These are phyloP conservation scores for Hygrocybe punicea DNA, from an alignment of 768 basidiomycete genomes.

Conservation along the genomic window DNA sequence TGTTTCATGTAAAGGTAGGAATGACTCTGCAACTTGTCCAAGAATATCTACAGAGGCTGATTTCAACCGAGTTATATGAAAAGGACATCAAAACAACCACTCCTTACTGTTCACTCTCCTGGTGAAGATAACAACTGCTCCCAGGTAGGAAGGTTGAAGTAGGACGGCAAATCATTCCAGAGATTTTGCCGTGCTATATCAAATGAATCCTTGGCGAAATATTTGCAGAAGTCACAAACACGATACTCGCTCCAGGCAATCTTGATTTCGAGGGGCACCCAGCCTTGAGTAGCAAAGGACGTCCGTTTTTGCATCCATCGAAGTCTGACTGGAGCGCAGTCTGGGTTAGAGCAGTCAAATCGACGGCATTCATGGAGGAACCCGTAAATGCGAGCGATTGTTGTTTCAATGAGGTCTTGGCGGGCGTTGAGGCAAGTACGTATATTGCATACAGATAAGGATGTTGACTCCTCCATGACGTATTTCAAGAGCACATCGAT, in stretches of 20 bases:
- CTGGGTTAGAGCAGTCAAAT: background rate
- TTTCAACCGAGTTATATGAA: no score
- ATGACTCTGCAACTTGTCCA: no score
- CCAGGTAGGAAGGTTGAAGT: background rate
- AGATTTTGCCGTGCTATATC: background rate
- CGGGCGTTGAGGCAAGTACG: background rate
- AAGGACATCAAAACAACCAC: no score
- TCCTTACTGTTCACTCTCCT: no score
- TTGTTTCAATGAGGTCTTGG: background rate
- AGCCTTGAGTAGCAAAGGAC: background rate
- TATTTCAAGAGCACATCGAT: constrained; percentile 35
- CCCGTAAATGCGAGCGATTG: background rate
- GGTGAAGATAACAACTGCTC: background rate
- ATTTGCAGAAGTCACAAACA: background rate
- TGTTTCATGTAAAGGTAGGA: no score
- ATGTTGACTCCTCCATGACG: background rate
- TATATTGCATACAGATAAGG: background rate
- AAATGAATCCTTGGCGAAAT: background rate
- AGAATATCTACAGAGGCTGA: no score
- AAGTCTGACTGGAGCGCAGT: background rate
- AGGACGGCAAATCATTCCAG: background rate
- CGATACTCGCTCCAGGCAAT: background rate
- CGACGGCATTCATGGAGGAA: background rate
- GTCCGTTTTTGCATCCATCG: background rate
- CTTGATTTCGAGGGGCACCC: background rate